Evolutionary conservation across 2,329 filamentous ascomycete genomes (phyloP).

Genomic region (Aspergillus brasiliensis): DNA sequence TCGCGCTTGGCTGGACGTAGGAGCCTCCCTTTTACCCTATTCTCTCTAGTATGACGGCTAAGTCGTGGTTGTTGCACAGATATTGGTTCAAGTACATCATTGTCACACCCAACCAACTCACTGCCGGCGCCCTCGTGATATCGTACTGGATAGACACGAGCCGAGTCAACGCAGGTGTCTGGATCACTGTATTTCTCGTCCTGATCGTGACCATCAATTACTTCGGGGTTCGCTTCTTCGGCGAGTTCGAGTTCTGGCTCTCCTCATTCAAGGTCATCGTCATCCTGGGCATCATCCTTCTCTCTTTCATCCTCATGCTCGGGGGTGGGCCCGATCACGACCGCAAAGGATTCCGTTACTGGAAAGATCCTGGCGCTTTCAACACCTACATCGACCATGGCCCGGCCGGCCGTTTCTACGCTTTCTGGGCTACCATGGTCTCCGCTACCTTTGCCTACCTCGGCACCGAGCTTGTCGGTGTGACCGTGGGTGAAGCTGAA

Average conservation of each 20-base stretch:
- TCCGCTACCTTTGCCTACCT: slow-evolving; percentile 79
- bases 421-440: slow-evolving; percentile 71
- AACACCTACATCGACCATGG: slow-evolving; percentile 50
- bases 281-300: slow-evolving; percentile 66
- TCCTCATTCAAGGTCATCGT: slow-evolving; percentile 69
- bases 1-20: slow-evolving; percentile 72
- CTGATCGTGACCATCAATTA: slow-evolving; percentile 67
- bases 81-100: slow-evolving; percentile 79
- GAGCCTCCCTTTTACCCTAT: slow-evolving; percentile 19
- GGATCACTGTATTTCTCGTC: slow-evolving; percentile 71
- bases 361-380: slow-evolving; percentile 64
- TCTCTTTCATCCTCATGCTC: slow-evolving; percentile 64
- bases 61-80: slow-evolving; percentile 21
- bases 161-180: slow-evolving; percentile 74
- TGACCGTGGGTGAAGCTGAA: slow-evolving; percentile 77
- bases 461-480: slow-evolving; percentile 74
- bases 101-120: slow-evolving; percentile 80
- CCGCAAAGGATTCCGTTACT: slow-evolving; percentile 67
- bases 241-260: slow-evolving; percentile 65
- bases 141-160: slow-evolving; percentile 72
- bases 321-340: slow-evolving; percentile 67
- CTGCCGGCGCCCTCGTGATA: slow-evolving; percentile 76
- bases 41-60: slow-evolving; percentile 2
- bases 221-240: slow-evolving; percentile 69
- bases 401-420: slow-evolving; percentile 58